Conservation (phyloP, 495 filamentous ascomycete genomes). For the Podospora didyma region DNA sequence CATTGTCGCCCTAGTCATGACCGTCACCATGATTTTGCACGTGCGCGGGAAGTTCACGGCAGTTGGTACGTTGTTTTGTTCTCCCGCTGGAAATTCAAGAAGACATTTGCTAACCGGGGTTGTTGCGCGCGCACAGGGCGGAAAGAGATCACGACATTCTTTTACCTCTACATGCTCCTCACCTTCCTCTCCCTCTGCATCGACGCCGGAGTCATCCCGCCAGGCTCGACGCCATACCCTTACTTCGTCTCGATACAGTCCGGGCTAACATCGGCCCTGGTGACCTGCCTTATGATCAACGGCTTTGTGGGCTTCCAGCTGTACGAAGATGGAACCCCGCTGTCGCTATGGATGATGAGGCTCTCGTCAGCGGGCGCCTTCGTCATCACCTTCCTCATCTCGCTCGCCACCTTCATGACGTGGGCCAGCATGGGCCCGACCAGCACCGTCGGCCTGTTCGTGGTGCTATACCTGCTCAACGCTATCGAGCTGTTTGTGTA, state of each 20-base stretch:
- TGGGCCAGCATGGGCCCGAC: slow-evolving; percentile 83
- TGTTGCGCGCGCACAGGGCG: slow-evolving; percentile 57
- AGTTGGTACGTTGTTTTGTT: slow-evolving; percentile 74
- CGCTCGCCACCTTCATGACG: slow-evolving; percentile 87
- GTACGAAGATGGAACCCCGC: slow-evolving; percentile 95
- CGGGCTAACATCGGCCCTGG: slow-evolving; percentile 84
- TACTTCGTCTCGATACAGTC: slow-evolving; percentile 90
- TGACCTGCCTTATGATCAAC: slow-evolving; percentile 89
- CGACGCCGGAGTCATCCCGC: slow-evolving; percentile 89
- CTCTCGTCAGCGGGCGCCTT: slow-evolving; percentile 76
- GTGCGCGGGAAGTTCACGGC: slow-evolving; percentile 97
- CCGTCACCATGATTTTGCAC: slow-evolving; percentile 93
- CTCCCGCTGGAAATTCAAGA: neutral
- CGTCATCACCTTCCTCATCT: slow-evolving; percentile 78
- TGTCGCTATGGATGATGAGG: slow-evolving; percentile 92
- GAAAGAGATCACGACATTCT: slow-evolving; percentile 97
- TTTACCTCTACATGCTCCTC: slow-evolving; percentile 91
- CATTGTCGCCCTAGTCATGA: slow-evolving; percentile 88
- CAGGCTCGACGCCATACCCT: slow-evolving; percentile 71
- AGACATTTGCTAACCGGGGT: neutral
- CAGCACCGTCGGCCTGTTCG: slow-evolving; percentile 84
- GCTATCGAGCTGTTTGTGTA: slow-evolving; percentile 83
- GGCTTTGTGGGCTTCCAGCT: slow-evolving; percentile 98
- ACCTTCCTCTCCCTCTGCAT: slow-evolving; percentile 86
- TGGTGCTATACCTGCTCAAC: slow-evolving; percentile 89